Evolutionary conservation across 2,329 filamentous ascomycete species (phyloP).

Genomic region (Xylariaceae sp.): DNA sequence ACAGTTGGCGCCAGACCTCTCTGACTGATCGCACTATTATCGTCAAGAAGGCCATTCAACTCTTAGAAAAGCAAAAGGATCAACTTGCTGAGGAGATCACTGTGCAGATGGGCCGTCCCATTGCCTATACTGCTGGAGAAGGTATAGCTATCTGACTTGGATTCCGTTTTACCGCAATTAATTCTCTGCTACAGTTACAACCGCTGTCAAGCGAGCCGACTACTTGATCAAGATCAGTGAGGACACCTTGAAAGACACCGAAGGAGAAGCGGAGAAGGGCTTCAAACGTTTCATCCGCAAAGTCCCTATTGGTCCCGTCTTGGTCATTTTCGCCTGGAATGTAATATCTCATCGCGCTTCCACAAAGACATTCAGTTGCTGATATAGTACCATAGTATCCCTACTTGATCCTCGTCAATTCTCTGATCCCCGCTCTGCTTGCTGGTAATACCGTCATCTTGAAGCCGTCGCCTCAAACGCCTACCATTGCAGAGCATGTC

Average conservation of each 20-base stretch:
- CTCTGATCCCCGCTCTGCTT: slow-evolving; percentile 84
- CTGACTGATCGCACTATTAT: slow-evolving; percentile 75
- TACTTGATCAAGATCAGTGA: slow-evolving; percentile 82
- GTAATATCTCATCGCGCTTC: slow-evolving; percentile 46
- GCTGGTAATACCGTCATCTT: slow-evolving; percentile 88
- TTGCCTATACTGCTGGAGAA: slow-evolving; percentile 80
- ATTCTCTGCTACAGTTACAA: slow-evolving; percentile 51
- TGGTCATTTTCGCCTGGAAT: slow-evolving; percentile 95
- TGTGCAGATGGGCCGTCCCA: slow-evolving; percentile 92
- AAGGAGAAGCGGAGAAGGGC: slow-evolving; percentile 78
- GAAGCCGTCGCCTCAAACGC: slow-evolving; percentile 93
- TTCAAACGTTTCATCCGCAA: slow-evolving; percentile 91
- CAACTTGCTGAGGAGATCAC: slow-evolving; percentile 81
- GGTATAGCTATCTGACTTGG: slow-evolving; percentile 13
- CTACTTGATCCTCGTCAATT: slow-evolving; percentile 90
- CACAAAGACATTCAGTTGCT: neutral
- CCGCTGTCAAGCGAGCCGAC: slow-evolving; percentile 78
- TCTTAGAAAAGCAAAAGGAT: slow-evolving; percentile 69
- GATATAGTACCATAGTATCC: slow-evolving; percentile 64
- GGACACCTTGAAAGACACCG: slow-evolving; percentile 73
- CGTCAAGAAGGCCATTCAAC: slow-evolving; percentile 71
- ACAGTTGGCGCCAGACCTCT: slow-evolving; percentile 69
- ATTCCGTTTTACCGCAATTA: slow-evolving; percentile 6
- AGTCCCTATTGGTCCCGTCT: slow-evolving; percentile 78
- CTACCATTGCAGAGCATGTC: slow-evolving; percentile 84